Evolutionary conservation across 176 grass and related monocot genomes (phyloP).

Genomic region (Triticum timopheevii): DNA sequence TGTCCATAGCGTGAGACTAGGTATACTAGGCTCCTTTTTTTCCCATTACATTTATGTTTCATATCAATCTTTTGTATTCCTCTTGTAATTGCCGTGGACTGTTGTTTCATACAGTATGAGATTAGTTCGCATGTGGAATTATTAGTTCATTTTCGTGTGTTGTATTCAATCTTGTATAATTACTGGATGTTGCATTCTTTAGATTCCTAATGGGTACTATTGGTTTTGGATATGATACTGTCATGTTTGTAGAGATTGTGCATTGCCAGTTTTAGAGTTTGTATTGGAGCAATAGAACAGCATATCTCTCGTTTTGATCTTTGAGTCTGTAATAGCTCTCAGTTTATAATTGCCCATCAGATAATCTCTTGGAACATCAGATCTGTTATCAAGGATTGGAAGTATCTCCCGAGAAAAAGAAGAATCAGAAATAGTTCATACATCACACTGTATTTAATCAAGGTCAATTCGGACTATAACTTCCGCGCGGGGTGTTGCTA

Average conservation of each 20-base stretch:
- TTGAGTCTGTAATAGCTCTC: not conserved
- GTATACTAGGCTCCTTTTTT: slow-evolving; percentile 36
- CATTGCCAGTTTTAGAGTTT: not conserved
- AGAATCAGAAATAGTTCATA: not conserved
- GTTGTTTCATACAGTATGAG: slow-evolving; percentile 9
- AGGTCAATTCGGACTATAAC: not conserved
- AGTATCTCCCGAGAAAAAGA: not conserved
- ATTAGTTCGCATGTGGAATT: not conserved
- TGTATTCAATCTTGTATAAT: not conserved
- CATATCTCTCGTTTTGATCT: not conserved
- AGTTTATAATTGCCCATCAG: not conserved
- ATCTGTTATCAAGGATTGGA: not conserved
- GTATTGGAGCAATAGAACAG: not conserved
- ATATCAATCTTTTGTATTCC: slow-evolving; percentile 33
- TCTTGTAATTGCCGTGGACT: slow-evolving; percentile 14
- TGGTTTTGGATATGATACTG: not conserved
- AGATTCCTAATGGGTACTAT: slow-evolving; percentile 21
- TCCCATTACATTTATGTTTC: not conserved
- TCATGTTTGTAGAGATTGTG: not conserved
- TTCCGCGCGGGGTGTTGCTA: not conserved
- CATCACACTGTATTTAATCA: not conserved
- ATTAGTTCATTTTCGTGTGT: not conserved
- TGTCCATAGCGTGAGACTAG: slow-evolving; percentile 65
- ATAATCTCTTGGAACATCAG: not conserved
- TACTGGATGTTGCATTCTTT: not conserved